These are phyloP conservation scores for Xerocomus nothofagi DNA, from an alignment of 1,284 basidiomycete genomes.

Conservation along the genomic window DNA sequence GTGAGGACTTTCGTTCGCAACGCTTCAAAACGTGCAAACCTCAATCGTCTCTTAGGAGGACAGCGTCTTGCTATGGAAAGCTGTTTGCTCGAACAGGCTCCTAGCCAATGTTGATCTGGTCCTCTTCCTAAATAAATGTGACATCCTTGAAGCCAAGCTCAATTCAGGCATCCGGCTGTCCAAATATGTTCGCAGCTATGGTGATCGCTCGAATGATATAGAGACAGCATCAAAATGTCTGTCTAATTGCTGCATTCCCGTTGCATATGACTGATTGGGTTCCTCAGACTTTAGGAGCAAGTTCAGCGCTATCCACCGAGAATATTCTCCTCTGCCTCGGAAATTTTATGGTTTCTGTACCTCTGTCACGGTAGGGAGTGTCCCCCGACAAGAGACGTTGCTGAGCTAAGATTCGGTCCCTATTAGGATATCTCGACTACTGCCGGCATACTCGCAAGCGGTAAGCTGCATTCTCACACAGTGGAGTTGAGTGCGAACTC, in stretches of 20 bases:
- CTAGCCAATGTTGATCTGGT: slow-evolving; percentile 72
- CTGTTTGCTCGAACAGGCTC: slow-evolving; percentile 71
- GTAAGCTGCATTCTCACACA: slow-evolving; percentile 39
- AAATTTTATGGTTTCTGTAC: slow-evolving; percentile 81
- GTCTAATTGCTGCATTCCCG: slow-evolving; percentile 16
- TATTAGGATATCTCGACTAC: slow-evolving; percentile 69
- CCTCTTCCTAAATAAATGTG: slow-evolving; percentile 80
- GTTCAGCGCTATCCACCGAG: slow-evolving; percentile 74
- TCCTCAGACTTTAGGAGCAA: slow-evolving; percentile 66
- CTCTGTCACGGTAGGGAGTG: slow-evolving; percentile 59
- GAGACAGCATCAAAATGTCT: slow-evolving; percentile 70
- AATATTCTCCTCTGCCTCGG: slow-evolving; percentile 70
- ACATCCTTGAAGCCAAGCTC: slow-evolving; percentile 68
- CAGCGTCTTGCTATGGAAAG: slow-evolving; percentile 77
- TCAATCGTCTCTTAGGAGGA: slow-evolving; percentile 55
- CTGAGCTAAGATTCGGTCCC: slow-evolving; percentile 5
- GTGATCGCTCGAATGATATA: slow-evolving; percentile 68
- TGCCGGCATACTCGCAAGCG: slow-evolving; percentile 73
- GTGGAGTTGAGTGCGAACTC: neutral
- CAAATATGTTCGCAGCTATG: slow-evolving; percentile 73
- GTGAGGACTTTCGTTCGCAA: slow-evolving; percentile 39
- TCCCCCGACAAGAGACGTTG: neutral
- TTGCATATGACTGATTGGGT: neutral
- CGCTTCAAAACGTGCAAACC: neutral
- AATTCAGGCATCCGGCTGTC: slow-evolving; percentile 57